phyloP scores from a whole-genome alignment of 2,329 filamentous ascomycete genomes.

The Sordariomycetes sp. region DNA sequence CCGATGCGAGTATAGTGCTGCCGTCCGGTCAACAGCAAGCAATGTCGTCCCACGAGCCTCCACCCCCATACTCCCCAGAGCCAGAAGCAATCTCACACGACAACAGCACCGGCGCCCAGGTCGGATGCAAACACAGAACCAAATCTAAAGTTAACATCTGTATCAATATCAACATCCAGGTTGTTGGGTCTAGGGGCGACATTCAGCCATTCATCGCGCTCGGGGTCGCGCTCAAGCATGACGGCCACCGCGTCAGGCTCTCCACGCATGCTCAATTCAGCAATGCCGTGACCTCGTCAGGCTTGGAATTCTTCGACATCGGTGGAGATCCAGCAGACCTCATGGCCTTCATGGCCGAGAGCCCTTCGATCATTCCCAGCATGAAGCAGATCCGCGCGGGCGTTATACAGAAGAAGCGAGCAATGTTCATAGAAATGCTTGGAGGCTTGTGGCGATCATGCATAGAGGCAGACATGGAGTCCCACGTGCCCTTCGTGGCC shows the following conservation, averaged over 20 bases:
- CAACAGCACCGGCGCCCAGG: too few species aligned
- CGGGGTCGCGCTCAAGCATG: constrained; percentile 78
- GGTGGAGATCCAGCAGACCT: constrained; percentile 88
- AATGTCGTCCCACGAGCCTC: too few species aligned
- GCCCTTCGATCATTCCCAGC: constrained; percentile 78
- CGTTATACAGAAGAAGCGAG: constrained; percentile 91
- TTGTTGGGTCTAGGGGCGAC: constrained; percentile 79
- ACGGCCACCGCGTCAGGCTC: constrained; percentile 79
- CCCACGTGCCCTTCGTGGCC: constrained; percentile 68
- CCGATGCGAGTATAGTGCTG: too few species aligned
- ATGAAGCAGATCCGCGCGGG: constrained; percentile 79
- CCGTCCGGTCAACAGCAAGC: too few species aligned
- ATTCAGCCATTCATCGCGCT: constrained; percentile 97
- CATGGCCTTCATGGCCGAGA: constrained; percentile 92
- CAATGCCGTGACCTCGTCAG: constrained; percentile 80
- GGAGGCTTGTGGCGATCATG: constrained; percentile 19
- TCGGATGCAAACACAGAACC: too few species aligned
- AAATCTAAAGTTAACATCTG: too few species aligned
- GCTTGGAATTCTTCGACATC: constrained; percentile 83
- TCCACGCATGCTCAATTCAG: constrained; percentile 89
- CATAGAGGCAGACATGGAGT: constrained; percentile 12
- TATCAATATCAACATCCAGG: constrained; percentile 6
- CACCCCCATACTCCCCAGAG: too few species aligned
- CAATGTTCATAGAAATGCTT: constrained; percentile 48
- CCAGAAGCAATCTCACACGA: too few species aligned